Evolutionary conservation across 2,329 filamentous ascomycete genomes (phyloP).

Genomic region (Sordariomycetes sp.): DNA sequence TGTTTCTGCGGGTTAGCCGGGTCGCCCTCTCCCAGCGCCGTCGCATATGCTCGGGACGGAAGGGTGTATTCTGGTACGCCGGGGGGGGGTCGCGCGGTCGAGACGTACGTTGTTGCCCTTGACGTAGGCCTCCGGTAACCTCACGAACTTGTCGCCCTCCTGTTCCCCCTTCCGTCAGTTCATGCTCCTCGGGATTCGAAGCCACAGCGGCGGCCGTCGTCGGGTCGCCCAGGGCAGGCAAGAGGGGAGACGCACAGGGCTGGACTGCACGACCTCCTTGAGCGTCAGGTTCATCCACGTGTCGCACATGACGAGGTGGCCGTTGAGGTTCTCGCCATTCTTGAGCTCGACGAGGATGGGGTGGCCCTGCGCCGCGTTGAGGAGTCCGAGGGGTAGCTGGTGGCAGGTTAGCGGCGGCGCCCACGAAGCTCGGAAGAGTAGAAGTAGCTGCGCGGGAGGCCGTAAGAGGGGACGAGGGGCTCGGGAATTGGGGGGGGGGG

Average conservation of each 20-base stretch:
- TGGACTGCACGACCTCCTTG: constrained; percentile 95
- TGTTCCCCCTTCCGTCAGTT: constrained; percentile 14
- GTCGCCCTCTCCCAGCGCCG: background rate
- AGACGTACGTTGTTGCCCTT: constrained; percentile 88
- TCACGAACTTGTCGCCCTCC: constrained; percentile 89
- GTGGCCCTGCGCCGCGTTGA: constrained; percentile 93
- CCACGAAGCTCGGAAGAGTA: too few species aligned
- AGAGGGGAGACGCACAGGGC: constrained; percentile 41
- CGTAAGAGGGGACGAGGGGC: too few species aligned
- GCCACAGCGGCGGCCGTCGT: too few species aligned
- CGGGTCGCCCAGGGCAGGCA: background rate
- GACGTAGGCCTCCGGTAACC: constrained; percentile 87
- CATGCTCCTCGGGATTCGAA: background rate
- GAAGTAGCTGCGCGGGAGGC: too few species aligned
- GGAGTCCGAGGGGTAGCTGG: constrained; percentile 63
- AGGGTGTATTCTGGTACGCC: background rate
- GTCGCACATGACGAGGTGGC: constrained; percentile 90
- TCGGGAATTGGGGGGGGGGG: background rate
- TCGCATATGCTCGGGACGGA: background rate
- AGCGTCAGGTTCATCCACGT: constrained; percentile 99
- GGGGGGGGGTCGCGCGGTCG: background rate
- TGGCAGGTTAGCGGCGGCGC: background rate
- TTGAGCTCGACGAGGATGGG: constrained; percentile 97
- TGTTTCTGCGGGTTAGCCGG: constrained; percentile 19
- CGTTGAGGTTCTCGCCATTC: constrained; percentile 94